Conservation (phyloP, 164 flowering plant genomes). For the Chimonanthus salicifolius region DNA sequence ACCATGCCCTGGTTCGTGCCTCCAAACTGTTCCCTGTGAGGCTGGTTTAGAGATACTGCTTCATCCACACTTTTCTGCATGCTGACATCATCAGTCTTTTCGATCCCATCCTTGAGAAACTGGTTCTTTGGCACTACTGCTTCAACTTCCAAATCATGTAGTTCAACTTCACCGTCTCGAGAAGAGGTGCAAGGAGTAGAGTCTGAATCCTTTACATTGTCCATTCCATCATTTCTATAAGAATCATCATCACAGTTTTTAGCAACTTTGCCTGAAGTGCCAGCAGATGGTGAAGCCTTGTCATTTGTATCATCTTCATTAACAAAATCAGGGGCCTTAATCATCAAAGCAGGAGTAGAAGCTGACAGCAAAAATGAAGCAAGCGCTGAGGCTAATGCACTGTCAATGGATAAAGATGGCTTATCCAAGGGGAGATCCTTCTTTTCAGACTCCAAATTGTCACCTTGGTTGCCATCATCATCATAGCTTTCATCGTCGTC, state of each 20-base stretch:
- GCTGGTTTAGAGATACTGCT: background rate
- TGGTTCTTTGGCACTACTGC: background rate
- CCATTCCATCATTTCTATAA: constrained; percentile 11
- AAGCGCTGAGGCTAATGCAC: constrained; percentile 79
- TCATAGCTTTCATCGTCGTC: background rate
- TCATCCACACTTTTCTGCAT: constrained; percentile 5
- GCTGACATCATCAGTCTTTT: background rate
- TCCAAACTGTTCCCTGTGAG: background rate
- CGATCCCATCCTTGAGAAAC: background rate
- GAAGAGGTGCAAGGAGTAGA: constrained; percentile 6
- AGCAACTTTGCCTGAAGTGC: constrained; percentile 4
- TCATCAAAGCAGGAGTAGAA: constrained; percentile 21
- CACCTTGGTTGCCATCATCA: constrained; percentile 9
- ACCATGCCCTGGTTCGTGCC: background rate
- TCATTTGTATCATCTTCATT: constrained; percentile 25
- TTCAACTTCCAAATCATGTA: constrained; percentile 8
- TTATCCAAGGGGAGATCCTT: constrained; percentile 19
- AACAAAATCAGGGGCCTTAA: constrained; percentile 37
- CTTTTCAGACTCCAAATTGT: constrained; percentile 13
- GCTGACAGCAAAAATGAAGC: constrained; percentile 48
- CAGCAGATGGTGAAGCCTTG: constrained; percentile 8
- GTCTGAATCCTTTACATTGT: constrained; percentile 3
- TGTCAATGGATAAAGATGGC: constrained; percentile 55
- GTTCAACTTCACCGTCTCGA: background rate
- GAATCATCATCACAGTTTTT: background rate